phyloP scores from a whole-genome alignment of 1,284 basidiomycete genomes.

The Blastosporella zonata region DNA sequence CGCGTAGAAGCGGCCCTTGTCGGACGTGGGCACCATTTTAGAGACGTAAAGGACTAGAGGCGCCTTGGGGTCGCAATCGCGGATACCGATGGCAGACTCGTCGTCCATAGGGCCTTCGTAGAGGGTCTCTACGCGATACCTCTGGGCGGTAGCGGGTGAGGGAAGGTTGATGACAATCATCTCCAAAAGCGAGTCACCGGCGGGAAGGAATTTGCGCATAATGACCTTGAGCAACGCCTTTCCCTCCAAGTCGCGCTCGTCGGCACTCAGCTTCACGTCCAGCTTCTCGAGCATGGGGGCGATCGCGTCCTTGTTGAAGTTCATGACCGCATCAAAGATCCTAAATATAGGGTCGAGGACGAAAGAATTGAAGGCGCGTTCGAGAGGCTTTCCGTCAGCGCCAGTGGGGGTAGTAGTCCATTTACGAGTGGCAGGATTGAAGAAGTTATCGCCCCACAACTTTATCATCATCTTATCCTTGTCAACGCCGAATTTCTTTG shows the following conservation, averaged over 20 bases:
- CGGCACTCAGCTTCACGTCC: slow-evolving; percentile 85
- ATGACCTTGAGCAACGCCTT: slow-evolving; percentile 96
- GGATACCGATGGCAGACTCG: slow-evolving; percentile 97
- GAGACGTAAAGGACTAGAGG: slow-evolving; percentile 99
- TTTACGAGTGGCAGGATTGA: slow-evolving; percentile 97
- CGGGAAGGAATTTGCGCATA: slow-evolving; percentile 99
- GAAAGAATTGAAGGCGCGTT: slow-evolving; percentile 94
- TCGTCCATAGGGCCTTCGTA: slow-evolving; percentile 99
- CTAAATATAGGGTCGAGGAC: slow-evolving; percentile 99
- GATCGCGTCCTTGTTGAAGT: slow-evolving; percentile 97
- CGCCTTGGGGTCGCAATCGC: slow-evolving; percentile 96
- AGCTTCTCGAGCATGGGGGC: slow-evolving; percentile 93
- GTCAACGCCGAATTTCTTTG: slow-evolving; percentile 99
- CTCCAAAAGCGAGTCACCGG: slow-evolving; percentile 97
- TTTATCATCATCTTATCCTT: slow-evolving; percentile 98
- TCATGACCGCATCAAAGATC: slow-evolving; percentile 99
- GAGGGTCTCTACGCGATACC: slow-evolving; percentile 98
- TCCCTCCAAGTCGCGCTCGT: slow-evolving; percentile 95
- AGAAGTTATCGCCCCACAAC: slow-evolving; percentile 99
- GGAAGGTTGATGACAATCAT: slow-evolving; percentile 99
- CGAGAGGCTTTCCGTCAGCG: slow-evolving; percentile 85
- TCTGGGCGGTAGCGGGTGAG: slow-evolving; percentile 95
- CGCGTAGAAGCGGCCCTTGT: slow-evolving; percentile 99
- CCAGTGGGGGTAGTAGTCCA: slow-evolving; percentile 85
- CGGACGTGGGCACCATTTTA: slow-evolving; percentile 99